A percentile compares a stretch with the other conserved stretches of the same genome.
Evolutionary conservation across 345 rosid species (phyloP).

Genomic region (Salix brachista): DNA sequence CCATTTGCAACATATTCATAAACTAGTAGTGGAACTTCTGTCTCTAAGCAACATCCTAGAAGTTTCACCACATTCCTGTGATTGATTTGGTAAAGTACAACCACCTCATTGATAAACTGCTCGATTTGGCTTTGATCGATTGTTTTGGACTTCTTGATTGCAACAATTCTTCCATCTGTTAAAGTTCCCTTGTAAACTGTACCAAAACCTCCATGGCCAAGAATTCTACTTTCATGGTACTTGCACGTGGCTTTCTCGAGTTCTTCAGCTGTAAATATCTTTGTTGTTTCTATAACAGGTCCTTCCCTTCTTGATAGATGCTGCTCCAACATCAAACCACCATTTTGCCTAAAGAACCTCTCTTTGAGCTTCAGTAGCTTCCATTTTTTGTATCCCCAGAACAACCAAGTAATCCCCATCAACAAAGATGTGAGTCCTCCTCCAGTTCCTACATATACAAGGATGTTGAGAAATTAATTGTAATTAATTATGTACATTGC

Average conservation of each 20-base stretch:
- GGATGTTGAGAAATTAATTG: too few relatives aligned
- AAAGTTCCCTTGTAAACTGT: neutral
- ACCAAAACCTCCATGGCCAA: neutral
- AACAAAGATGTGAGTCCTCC: too few relatives aligned
- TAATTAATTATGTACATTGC: too few relatives aligned
- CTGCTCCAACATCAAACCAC: neutral
- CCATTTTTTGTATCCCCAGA: neutral
- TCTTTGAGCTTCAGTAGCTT: neutral
- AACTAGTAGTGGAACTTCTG: neutral
- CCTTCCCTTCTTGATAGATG: neutral
- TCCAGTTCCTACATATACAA: too few relatives aligned
- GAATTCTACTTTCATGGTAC: neutral
- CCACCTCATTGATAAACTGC: neutral
- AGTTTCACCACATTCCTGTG: neutral
- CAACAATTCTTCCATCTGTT: neutral
- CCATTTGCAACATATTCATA: neutral
- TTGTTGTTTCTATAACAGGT: neutral
- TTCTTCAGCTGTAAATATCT: neutral
- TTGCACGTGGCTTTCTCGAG: neutral
- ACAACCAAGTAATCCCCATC: too few relatives aligned
- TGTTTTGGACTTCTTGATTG: neutral
- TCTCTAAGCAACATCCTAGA: neutral
- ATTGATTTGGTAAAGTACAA: neutral
- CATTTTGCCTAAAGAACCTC: neutral
- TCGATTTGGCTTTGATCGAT: neutral